These are phyloP conservation scores for Gynandropsis gynandra DNA, from an alignment of 345 rosid species.

Conservation along the genomic window DNA sequence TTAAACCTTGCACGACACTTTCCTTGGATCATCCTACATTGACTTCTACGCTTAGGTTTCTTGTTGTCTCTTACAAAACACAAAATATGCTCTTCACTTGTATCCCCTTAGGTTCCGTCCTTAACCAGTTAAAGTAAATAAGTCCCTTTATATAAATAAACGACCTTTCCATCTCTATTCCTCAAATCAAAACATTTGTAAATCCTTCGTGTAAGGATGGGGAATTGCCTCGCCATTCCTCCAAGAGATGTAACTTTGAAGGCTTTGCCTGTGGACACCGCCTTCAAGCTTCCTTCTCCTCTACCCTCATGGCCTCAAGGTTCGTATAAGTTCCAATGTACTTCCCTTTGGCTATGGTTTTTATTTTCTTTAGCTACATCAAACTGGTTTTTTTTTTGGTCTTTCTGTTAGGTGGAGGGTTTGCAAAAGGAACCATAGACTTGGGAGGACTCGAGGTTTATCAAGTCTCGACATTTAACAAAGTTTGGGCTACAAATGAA, in stretches of 20 bases:
- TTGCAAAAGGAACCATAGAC: conserved; percentile 46
- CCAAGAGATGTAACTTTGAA: conserved; percentile 19
- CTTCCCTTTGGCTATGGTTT: too few relatives aligned
- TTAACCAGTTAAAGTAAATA: conserved; percentile 4
- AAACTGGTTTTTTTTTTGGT: neutral
- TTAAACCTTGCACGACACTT: conserved; percentile 28
- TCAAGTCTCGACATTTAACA: conserved; percentile 47
- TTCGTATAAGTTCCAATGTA: neutral
- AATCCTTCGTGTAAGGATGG: conserved; percentile 25
- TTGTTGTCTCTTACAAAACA: conserved; percentile 13
- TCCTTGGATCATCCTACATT: conserved; percentile 14
- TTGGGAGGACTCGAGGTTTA: conserved; percentile 57
- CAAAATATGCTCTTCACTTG: conserved; percentile 24
- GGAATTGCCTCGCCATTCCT: conserved; percentile 23
- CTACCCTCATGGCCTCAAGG: conserved; percentile 51
- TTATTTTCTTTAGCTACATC: neutral
- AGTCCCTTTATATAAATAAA: neutral
- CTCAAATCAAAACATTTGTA: neutral
- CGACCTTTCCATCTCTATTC: neutral
- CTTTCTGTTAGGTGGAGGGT: conserved; percentile 41
- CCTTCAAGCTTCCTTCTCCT: conserved; percentile 58
- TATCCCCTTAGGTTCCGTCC: conserved; percentile 17
- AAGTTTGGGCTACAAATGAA: conserved; percentile 50
- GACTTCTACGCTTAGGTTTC: conserved; percentile 28
- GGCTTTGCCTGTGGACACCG: conserved; percentile 40